Evolutionary conservation across 768 basidiomycete genomes (phyloP).

Genomic region (Boletus rufocinnamomeus): DNA sequence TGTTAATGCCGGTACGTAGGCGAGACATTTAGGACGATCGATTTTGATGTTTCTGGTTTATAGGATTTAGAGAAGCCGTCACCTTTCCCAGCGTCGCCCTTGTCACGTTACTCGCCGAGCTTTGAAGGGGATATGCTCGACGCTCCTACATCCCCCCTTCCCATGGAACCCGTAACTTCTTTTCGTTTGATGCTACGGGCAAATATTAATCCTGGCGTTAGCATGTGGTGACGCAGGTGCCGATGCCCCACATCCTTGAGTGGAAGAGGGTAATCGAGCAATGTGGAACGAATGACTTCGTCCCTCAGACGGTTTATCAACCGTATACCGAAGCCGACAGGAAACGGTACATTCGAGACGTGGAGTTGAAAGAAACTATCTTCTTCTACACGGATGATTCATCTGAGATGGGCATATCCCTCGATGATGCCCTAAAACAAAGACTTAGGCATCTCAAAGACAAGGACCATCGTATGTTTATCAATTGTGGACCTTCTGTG

Average conservation of each 20-base stretch:
- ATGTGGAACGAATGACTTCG: slow-evolving; percentile 46
- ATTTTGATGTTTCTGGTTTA: slow-evolving; percentile 1
- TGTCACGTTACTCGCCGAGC: slow-evolving; percentile 5
- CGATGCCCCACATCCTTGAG: slow-evolving; percentile 27
- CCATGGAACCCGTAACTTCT: slow-evolving; percentile 16
- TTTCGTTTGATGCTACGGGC: not conserved
- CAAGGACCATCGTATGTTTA: slow-evolving; percentile 68
- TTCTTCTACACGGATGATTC: slow-evolving; percentile 59
- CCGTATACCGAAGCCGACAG: slow-evolving; percentile 78
- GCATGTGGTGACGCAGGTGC: slow-evolving; percentile 25
- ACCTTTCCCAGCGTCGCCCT: slow-evolving; percentile 17
- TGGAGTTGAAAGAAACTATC: slow-evolving; percentile 62
- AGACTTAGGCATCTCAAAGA: slow-evolving; percentile 54
- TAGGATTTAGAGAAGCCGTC: slow-evolving; percentile 15
- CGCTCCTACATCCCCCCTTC: not conserved
- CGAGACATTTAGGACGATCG: not conserved
- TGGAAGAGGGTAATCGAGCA: slow-evolving; percentile 26
- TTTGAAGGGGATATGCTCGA: slow-evolving; percentile 4
- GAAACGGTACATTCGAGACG: slow-evolving; percentile 74
- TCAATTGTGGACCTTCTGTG: slow-evolving; percentile 74
- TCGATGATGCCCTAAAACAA: slow-evolving; percentile 64
- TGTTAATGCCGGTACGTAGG: slow-evolving; percentile 14
- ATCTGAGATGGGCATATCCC: slow-evolving; percentile 58
- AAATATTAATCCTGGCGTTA: slow-evolving; percentile 12
- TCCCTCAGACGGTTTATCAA: slow-evolving; percentile 72